Evolutionary conservation across 768 basidiomycete genomes (phyloP), one percentile per base, ranked within the genome.

Genomic region (Daedaleopsis nitida): DNA sequence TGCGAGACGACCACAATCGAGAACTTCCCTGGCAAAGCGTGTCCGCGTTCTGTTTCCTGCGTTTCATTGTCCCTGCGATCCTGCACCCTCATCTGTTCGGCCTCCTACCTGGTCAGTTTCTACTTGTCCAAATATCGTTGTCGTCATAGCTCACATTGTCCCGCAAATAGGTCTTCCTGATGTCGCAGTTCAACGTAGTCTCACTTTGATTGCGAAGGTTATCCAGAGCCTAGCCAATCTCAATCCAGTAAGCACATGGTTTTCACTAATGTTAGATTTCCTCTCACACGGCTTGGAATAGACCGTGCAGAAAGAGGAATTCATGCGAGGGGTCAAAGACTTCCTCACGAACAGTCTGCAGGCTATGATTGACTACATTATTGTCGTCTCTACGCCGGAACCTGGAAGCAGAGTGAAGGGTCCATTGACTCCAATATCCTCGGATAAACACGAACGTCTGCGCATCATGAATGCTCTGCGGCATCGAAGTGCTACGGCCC

Each of bases 61-160:
- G 94, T 44, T 94, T 95, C 73, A 88, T 96, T 62, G 91, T 92
- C 24, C 94, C 94, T 37, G 94, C 91, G 23, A 90, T 96, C 59
- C 80, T 95, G n/a, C 85, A 92, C 70, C 94, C 94, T 1, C 90
- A 94, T 73, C 75, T 93, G 5, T 95, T 92, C 69, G 87, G 90
- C 24, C 77, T 96, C 54, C 86, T 80, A 65, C 84, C 86, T 71
- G 92, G 92, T 91, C 71, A 35, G 76, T 51, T 9, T 61, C 52
- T 23, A 35, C 35, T n/a, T 45, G 10, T 23, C 8, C 45, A 10
- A 5, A 4, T n/a, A 16, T 23, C 27, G 27, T 14, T 24, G 13
- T 39, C 12, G 14, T 19, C 39, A 52, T 37, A 55, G 17, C 23
- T 42, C 17, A 56, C 53, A 42, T 45, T 57, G 9, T 32, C n/a